phyloP scores from a whole-genome alignment of 2,329 filamentous ascomycete species.

The Thelonectria blattea region DNA sequence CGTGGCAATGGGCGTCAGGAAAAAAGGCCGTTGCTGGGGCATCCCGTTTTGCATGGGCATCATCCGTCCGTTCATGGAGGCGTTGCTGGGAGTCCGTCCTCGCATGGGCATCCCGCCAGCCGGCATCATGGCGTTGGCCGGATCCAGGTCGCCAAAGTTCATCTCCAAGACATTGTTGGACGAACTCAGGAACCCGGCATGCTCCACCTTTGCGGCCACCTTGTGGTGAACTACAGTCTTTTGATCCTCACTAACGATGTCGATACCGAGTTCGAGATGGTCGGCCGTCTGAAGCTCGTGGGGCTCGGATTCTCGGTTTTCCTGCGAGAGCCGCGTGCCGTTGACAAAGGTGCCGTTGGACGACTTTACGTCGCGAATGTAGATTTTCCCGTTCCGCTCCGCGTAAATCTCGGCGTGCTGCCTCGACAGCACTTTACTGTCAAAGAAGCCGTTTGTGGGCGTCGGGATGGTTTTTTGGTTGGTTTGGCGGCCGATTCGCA shows the following conservation, averaged over 20 bases:
- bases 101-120: slow-evolving; percentile 73
- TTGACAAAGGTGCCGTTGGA: slow-evolving; percentile 99
- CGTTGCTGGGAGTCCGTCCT: slow-evolving; percentile 71
- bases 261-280: slow-evolving; percentile 92
- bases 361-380: slow-evolving; percentile 96
- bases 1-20: slow-evolving; percentile 87
- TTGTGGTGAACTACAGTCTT: slow-evolving; percentile 99
- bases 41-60: slow-evolving; percentile 62
- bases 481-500: slow-evolving; percentile 94
- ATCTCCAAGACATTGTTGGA: slow-evolving; percentile 82
- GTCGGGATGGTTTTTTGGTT: slow-evolving; percentile 96
- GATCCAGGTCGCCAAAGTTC: slow-evolving; percentile 91
- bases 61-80: slow-evolving; percentile 70
- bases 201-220: slow-evolving; percentile 94
- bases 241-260: slow-evolving; percentile 98
- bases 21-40: slow-evolving; percentile 80
- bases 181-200: slow-evolving; percentile 82
- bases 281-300: slow-evolving; percentile 92
- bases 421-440: slow-evolving; percentile 95
- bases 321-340: slow-evolving; percentile 83
- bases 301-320: slow-evolving; percentile 95
- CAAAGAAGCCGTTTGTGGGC: slow-evolving; percentile 91
- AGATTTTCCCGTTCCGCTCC: slow-evolving; percentile 83
- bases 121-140: slow-evolving; percentile 74
- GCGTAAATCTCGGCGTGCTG: slow-evolving; percentile 98